Base-by-base conservation (phyloP, 805 yeast species). In the Candida cerambycidarum region DNA sequence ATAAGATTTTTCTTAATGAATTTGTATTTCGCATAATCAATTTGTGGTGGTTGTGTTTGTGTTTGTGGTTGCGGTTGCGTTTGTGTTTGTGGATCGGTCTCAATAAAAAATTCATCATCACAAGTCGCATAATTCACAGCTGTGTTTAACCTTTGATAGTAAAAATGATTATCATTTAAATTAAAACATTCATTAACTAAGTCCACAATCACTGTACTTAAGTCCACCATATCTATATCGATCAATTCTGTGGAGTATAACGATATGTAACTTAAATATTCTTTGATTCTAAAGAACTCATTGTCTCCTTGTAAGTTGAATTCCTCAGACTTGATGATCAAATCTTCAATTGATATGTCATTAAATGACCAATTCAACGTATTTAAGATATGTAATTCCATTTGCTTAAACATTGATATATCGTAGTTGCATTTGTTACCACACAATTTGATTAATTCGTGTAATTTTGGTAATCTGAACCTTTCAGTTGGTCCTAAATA, bases 401-500 rank as follows among this genome's bases (percentile, higher is more conserved):
- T 86, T 62, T 85, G 90, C 47, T 78, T 79, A 53, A 69, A 69
- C 73, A 68, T 67, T 6, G 60, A 57, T 23, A 51, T 56, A 42
- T 65, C 68, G 55, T 82, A 82, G 43, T 74, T 74, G 53, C 80
- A 75, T 44, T 73, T 62, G 35, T 76, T 73, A 36, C 87, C 86
- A 65, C 95, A 86, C 51, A 86, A 69, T 53, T 75, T 79, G 44
- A 84, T 80, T 43, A 88, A 72, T 56, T 87, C 95, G 24, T 76
- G 69, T 40, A 86, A 72, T 50, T 87, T 76, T 34, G 95, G 95
- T 38, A 85, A 78, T 53, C 88, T 72, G 45, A 80, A 79, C 57
- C 93, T 76, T 58, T 82, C 82, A 46, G 88, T 88, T 29, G 88
- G 86, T 9, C 86, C 86, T 41, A 67, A 60, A 57, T 72, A 80